Evolutionary conservation across 1,139 yeast genomes (phyloP).

Genomic region (Protomyces lactucae-debilis): DNA sequence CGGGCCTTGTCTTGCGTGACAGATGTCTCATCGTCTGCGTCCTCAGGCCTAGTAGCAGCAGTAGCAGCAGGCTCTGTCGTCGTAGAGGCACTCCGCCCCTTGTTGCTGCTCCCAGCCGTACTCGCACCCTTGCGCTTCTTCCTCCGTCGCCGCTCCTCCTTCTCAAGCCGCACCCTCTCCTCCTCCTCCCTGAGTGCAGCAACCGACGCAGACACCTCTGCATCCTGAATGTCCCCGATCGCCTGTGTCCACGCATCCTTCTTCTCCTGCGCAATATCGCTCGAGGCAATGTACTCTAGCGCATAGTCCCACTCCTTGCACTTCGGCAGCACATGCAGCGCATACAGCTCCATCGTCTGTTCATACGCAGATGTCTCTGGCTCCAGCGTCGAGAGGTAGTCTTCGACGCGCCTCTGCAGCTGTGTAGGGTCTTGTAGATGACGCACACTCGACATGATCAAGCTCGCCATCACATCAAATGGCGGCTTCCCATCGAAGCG

Average conservation of each 20-base stretch:
- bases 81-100: neutral
- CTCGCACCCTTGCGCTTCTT: slow-evolving; percentile 5
- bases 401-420: slow-evolving; percentile 11
- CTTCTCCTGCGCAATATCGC: slow-evolving; percentile 1
- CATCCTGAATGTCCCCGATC: neutral
- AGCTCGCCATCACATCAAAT: neutral
- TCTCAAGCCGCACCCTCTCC: neutral
- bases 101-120: slow-evolving; percentile 1
- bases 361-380: slow-evolving; percentile 8
- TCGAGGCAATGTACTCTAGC: slow-evolving; percentile 3
- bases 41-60: neutral
- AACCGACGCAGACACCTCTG: neutral
- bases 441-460: slow-evolving; percentile 6
- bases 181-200: slow-evolving; percentile 1
- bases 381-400: slow-evolving; percentile 8
- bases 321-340: slow-evolving; percentile 23
- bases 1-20: neutral
- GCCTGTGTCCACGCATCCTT: slow-evolving; percentile 1
- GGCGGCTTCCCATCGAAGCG: slow-evolving; percentile 1
- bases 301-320: slow-evolving; percentile 25
- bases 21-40: neutral
- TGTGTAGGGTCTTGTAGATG: slow-evolving; percentile 3
- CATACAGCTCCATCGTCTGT: slow-evolving; percentile 15
- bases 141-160: neutral
- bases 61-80: neutral